These are phyloP conservation scores for Gastroboletus turbinatus DNA, from an alignment of 1,284 basidiomycete genomes.

Conservation along the genomic window DNA sequence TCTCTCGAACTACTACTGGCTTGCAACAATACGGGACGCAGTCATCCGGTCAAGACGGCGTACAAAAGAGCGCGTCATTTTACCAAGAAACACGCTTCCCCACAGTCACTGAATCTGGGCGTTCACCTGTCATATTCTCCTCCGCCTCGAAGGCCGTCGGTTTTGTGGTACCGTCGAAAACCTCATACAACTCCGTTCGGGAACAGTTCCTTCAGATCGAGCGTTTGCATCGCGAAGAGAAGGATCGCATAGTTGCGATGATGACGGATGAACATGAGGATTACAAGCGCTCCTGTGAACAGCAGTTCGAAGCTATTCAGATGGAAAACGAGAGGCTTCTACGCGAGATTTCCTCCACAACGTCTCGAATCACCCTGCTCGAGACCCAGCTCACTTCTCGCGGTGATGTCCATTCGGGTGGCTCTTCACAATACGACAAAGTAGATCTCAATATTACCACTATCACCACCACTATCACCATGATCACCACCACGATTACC, in stretches of 20 bases:
- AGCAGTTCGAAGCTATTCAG: neutral
- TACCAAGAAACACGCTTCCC: neutral
- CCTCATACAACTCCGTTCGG: neutral
- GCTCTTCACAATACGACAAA: neutral
- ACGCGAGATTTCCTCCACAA: neutral
- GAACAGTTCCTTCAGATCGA: slow-evolving; percentile 3
- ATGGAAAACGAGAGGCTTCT: slow-evolving; percentile 6
- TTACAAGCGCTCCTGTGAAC: neutral
- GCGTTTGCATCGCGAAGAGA: slow-evolving; percentile 9
- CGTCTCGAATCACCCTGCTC: slow-evolving; percentile 3
- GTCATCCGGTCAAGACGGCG: neutral
- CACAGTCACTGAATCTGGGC: neutral
- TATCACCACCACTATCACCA: neutral
- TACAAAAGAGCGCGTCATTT: neutral
- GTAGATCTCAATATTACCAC: neutral
- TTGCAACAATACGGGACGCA: neutral
- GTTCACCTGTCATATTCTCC: neutral
- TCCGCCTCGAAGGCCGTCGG: neutral
- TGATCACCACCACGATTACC: neutral
- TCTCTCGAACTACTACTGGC: neutral
- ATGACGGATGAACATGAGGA: slow-evolving; percentile 1
- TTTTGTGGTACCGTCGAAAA: neutral
- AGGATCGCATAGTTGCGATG: neutral
- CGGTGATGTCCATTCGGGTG: neutral
- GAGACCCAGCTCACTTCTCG: slow-evolving; percentile 1